Conservation (phyloP, 169 alveolate species). For the Perkinsus marinus region DNA sequence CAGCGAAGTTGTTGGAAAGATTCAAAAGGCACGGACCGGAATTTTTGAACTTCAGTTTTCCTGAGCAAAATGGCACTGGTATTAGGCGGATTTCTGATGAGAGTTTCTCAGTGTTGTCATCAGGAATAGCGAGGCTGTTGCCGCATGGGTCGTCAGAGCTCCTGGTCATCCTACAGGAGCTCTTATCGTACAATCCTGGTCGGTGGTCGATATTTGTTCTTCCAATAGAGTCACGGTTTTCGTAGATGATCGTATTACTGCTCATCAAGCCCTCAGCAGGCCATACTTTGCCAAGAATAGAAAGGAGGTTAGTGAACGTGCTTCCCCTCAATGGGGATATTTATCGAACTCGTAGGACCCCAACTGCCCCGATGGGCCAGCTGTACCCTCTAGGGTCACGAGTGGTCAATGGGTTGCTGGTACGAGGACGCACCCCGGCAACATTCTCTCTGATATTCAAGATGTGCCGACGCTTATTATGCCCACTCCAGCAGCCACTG, state of each 20-base stretch:
- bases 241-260: conserved; percentile 16
- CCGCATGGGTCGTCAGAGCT: background rate
- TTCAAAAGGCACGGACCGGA: conserved; percentile 45
- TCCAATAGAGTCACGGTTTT: conserved; percentile 5
- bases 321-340: background rate
- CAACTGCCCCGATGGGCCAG: background rate
- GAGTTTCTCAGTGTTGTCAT: background rate
- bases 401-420: background rate
- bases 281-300: background rate
- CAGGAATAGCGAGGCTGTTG: background rate
- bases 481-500: background rate
- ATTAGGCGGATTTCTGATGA: background rate
- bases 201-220: conserved; percentile 1
- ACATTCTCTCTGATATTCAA: background rate
- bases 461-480: background rate
- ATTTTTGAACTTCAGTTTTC: conserved; percentile 51
- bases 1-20: conserved; percentile 46
- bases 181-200: conserved; percentile 26
- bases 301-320: background rate
- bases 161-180: conserved; percentile 6
- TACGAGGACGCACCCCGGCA: background rate
- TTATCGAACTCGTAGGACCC: background rate
- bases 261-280: background rate
- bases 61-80: conserved; percentile 46
- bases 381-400: background rate